These are phyloP conservation scores for Paramecium primaurelia DNA, from an alignment of 73 alveolate genomes.

Conservation along the genomic window DNA sequence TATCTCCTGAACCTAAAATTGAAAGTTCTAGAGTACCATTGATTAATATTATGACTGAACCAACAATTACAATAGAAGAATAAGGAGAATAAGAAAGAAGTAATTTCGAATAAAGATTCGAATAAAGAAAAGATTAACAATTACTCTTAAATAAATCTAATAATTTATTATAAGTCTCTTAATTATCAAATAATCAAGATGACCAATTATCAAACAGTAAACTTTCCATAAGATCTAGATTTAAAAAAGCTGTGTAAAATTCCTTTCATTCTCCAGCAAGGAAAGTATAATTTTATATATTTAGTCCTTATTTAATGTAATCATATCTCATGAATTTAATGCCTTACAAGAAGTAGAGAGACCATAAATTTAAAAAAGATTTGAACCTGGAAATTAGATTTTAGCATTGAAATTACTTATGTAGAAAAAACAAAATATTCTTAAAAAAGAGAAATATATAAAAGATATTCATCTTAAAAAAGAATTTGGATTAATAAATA, in stretches of 20 bases:
- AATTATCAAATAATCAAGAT: neutral
- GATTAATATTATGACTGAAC: conserved; percentile 6
- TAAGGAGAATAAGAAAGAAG: neutral
- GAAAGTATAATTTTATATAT: neutral
- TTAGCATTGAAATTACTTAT: neutral
- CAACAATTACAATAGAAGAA: neutral
- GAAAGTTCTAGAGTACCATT: neutral
- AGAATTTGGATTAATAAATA: neutral
- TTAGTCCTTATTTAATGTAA: neutral
- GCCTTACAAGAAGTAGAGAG: neutral
- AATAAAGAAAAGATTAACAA: neutral
- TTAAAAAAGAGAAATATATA: neutral
- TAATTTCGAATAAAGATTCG: neutral
- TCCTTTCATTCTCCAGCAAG: neutral
- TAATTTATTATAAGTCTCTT: neutral
- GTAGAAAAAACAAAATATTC: neutral
- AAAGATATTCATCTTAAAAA: neutral
- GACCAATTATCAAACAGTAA: neutral
- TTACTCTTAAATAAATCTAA: neutral
- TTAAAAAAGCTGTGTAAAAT: neutral
- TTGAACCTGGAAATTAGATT: neutral
- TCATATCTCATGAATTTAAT: neutral
- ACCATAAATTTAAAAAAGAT: neutral
- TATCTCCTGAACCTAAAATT: conserved; percentile 4
- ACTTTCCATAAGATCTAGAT: neutral